Evolutionary conservation across 768 basidiomycete species (phyloP).

Genomic region (Rubroboletus satanas): DNA sequence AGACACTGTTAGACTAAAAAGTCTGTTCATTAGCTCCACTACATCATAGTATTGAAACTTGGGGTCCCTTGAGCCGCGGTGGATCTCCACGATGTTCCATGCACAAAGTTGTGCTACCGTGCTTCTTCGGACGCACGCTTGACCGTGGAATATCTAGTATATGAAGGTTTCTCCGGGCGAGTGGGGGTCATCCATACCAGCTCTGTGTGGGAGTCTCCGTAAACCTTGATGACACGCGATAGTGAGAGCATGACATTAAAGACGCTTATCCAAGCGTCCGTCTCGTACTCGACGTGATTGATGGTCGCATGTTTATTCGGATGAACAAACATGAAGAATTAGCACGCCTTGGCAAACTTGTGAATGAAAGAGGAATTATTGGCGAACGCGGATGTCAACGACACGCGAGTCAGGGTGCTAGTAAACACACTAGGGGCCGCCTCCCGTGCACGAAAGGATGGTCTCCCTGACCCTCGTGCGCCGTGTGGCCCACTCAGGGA

Average conservation of each 20-base stretch:
- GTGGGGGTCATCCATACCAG: background rate
- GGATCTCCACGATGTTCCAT: background rate
- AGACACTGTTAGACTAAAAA: background rate
- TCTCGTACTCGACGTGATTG: slow-evolving; percentile 93
- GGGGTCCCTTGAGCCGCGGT: background rate
- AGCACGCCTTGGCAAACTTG: slow-evolving; percentile 73
- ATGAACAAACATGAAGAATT: slow-evolving; percentile 91
- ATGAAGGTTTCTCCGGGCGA: too few relatives aligned
- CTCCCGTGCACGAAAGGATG: background rate
- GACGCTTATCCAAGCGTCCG: slow-evolving; percentile 94
- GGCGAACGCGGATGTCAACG: slow-evolving; percentile 39
- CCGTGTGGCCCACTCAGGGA: background rate
- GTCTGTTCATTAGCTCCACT: background rate
- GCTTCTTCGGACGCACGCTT: background rate
- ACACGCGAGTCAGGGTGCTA: background rate
- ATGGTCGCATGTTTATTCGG: slow-evolving; percentile 79
- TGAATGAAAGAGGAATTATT: slow-evolving; percentile 60
- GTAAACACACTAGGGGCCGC: background rate
- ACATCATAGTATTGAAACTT: background rate
- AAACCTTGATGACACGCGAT: slow-evolving; percentile 82
- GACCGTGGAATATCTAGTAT: background rate
- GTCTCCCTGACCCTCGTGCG: background rate
- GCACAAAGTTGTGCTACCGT: background rate
- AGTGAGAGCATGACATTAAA: slow-evolving; percentile 93
- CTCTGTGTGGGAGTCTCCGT: slow-evolving; percentile 41